These are phyloP conservation scores for Noccaea bulbosa DNA, from an alignment of 345 rosid species.

Conservation along the genomic window DNA sequence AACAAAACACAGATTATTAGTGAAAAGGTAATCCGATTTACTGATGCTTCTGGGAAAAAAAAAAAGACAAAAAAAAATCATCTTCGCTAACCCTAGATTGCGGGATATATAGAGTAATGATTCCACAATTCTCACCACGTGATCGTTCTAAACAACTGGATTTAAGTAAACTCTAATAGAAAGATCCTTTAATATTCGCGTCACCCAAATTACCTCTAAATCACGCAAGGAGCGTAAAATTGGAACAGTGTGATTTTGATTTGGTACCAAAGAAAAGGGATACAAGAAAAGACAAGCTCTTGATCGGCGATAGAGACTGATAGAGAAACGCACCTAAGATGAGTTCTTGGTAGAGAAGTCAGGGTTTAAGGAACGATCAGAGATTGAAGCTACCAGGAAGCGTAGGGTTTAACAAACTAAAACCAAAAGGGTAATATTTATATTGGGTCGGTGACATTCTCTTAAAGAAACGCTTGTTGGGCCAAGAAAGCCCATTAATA, in stretches of 20 bases:
- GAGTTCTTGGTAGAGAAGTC: constrained; percentile 12
- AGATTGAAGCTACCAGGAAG: not conserved
- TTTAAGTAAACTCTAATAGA: not conserved
- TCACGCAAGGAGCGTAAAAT: not conserved
- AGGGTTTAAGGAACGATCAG: constrained; percentile 20
- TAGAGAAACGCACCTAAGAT: constrained; percentile 7
- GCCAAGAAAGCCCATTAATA: not conserved
- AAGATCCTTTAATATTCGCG: not conserved
- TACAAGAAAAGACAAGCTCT: not conserved
- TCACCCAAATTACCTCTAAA: constrained; percentile 4
- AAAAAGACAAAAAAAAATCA: too few species aligned
- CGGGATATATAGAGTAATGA: too few species aligned
- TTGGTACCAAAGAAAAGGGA: not conserved
- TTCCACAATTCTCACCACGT: too few species aligned
- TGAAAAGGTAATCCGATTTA: too few species aligned
- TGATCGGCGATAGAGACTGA: not conserved
- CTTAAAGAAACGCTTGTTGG: not conserved
- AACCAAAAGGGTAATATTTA: too few species aligned
- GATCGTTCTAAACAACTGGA: not conserved
- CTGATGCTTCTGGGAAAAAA: too few species aligned
- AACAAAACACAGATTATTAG: too few species aligned
- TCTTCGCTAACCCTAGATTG: too few species aligned
- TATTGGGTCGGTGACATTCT: too few species aligned
- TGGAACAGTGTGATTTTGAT: too few species aligned
- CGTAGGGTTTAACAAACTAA: constrained; percentile 4